Base-by-base conservation (phyloP, 2,329 filamentous ascomycete genomes). In the Monilinia vaccinii-corymbosi region DNA sequence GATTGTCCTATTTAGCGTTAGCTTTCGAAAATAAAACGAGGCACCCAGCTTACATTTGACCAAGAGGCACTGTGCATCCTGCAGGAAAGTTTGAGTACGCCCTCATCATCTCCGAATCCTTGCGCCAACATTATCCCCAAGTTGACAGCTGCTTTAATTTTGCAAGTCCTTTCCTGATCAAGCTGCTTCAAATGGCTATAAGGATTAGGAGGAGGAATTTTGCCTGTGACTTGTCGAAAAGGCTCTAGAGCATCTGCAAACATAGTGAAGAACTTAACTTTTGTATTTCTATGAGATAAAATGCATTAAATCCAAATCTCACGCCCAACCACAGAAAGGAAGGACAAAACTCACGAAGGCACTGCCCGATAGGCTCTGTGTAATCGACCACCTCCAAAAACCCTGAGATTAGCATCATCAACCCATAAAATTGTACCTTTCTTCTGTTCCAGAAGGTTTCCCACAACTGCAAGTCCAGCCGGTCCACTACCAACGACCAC, bases 401-500 rank as follows among this genome's bases (percentile, higher is more conserved):
- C 68, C 14, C 3, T 5, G 4, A 13, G 21, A 23, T 9, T 3
- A 23, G 2, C 18, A 38, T 81, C 76, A 67, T 86, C 83, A 45
- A 85, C 74, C 84, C 83, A 86, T 56, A 81, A 70, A 52, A 86
- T 76, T 16, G 77, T 77, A 10, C 73, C 71, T 9, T 78, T 72
- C 50, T 77, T 75, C 36, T 77, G 75, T 66, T 85, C 81, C 21
- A 86, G 75, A 21, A 86, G 71, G 66, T 83, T 84, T n/a, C 83
- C 83, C 28, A 86, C 75, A 8, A 78, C 79, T 4, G 81, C 82
- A 59, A 86, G 77, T 60, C 83, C 83, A 47, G 79, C 80, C 4
- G 81, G 79, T 18, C 82, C 82, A 58, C 77, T 80, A 55, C 82
- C 82, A 23, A 84, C 79, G 2, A 85, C 81, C 1, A 84, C 77